Conservation (phyloP, 2,329 filamentous ascomycete species). For the Geosmithia putterillii region DNA sequence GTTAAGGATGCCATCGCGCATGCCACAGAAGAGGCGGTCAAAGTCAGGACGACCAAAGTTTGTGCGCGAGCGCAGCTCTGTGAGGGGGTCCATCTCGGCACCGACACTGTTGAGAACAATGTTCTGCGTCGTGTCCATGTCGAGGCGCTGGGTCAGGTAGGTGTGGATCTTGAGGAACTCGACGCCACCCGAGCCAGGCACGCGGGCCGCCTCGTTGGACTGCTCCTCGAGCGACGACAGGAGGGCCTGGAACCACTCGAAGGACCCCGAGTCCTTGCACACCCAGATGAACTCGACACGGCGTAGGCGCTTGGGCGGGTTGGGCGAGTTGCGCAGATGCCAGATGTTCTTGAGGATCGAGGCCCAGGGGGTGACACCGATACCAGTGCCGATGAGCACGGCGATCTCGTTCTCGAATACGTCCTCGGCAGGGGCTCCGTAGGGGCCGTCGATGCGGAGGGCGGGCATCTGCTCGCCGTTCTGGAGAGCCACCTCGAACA, state of each 20-base stretch:
- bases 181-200: constrained; percentile 52
- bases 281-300: constrained; percentile 99
- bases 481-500: constrained; percentile 94
- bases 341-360: constrained; percentile 94
- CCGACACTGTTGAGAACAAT: constrained; percentile 95
- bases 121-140: constrained; percentile 86
- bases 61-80: constrained; percentile 77
- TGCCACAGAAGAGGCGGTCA: constrained; percentile 60
- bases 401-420: constrained; percentile 91
- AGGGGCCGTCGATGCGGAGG: constrained; percentile 87
- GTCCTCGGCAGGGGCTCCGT: constrained; percentile 92
- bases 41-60: constrained; percentile 96
- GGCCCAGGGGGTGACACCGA: constrained; percentile 80
- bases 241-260: constrained; percentile 97
- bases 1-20: constrained; percentile 80
- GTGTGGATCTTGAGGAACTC: constrained; percentile 98
- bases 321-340: constrained; percentile 82
- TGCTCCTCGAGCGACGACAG: constrained; percentile 84
- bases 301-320: constrained; percentile 77
- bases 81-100: constrained; percentile 76
- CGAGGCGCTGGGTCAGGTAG: constrained; percentile 87
- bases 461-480: constrained; percentile 87
- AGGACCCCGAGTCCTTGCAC: constrained; percentile 87
- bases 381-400: constrained; percentile 75
- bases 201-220: constrained; percentile 55